Evolutionary conservation across 768 basidiomycete species (phyloP).

Genomic region (Lentinula raphanica): DNA sequence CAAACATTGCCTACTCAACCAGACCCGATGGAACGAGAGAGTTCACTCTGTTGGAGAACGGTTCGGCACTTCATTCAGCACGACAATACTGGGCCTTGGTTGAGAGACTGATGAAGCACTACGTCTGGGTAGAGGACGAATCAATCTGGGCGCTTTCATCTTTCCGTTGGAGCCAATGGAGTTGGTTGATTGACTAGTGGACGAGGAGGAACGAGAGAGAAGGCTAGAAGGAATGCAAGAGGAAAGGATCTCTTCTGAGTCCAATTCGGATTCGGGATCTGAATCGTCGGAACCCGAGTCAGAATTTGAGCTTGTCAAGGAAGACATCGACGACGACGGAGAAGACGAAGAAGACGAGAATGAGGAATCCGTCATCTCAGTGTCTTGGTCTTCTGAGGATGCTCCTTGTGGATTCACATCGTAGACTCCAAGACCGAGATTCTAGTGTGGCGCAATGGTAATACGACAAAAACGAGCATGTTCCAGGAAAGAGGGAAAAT

Average conservation of each 20-base stretch:
- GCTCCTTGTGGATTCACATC: neutral
- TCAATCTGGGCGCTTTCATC: neutral
- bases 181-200: neutral
- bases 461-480: too few relatives aligned
- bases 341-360: neutral
- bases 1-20: too few relatives aligned
- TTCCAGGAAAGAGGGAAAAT: too few relatives aligned
- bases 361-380: conserved; percentile 2
- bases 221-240: conserved; percentile 3
- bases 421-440: conserved; percentile 6
- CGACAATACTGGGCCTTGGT: conserved; percentile 1
- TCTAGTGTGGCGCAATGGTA: neutral
- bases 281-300: conserved; percentile 1
- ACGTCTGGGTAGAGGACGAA: conserved; percentile 1
- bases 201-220: neutral
- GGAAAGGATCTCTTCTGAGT: conserved; percentile 7
- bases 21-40: too few relatives aligned
- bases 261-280: conserved; percentile 3
- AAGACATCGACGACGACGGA: neutral
- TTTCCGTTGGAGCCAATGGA: neutral
- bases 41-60: too few relatives aligned
- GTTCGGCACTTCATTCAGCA: too few relatives aligned
- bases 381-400: neutral
- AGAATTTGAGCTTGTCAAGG: neutral
- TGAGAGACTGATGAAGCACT: neutral